Conservation (phyloP, 441 rosid genomes). For the Pelargonium myrrhifolium region DNA sequence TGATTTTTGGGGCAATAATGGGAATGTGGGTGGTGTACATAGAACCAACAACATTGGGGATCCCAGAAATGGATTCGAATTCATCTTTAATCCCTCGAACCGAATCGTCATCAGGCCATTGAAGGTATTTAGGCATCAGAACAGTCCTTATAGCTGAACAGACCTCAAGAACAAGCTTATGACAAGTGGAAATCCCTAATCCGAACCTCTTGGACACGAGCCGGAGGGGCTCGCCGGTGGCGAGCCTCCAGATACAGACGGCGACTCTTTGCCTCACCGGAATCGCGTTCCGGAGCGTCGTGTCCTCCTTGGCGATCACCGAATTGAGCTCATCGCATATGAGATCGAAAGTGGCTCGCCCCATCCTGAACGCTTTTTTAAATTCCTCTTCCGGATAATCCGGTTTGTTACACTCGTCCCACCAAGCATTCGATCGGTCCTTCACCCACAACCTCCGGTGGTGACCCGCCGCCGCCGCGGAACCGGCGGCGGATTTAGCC, state of each 20-base stretch:
- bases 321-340: constrained; percentile 65
- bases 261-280: constrained; percentile 77
- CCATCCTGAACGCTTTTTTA: constrained; percentile 62
- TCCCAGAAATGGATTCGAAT: constrained; percentile 44
- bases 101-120: constrained; percentile 59
- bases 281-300: constrained; percentile 58
- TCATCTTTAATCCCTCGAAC: constrained; percentile 38
- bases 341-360: constrained; percentile 48
- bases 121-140: constrained; percentile 58
- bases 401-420: constrained; percentile 64
- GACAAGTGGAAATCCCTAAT: constrained; percentile 71
- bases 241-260: constrained; percentile 68
- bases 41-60: constrained; percentile 58
- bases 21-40: constrained; percentile 74
- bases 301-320: constrained; percentile 67
- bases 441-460: constrained; percentile 70
- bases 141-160: constrained; percentile 58
- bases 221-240: constrained; percentile 66
- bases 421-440: constrained; percentile 65
- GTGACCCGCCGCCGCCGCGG: constrained; percentile 41
- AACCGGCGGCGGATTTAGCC: constrained; percentile 13
- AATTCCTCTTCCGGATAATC: constrained; percentile 65
- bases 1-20: constrained; percentile 64
- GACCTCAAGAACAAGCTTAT: constrained; percentile 63
- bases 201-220: constrained; percentile 72